phyloP scores from a whole-genome alignment of 352 stramenopile species.

The Hyaloperonospora brassicae region DNA sequence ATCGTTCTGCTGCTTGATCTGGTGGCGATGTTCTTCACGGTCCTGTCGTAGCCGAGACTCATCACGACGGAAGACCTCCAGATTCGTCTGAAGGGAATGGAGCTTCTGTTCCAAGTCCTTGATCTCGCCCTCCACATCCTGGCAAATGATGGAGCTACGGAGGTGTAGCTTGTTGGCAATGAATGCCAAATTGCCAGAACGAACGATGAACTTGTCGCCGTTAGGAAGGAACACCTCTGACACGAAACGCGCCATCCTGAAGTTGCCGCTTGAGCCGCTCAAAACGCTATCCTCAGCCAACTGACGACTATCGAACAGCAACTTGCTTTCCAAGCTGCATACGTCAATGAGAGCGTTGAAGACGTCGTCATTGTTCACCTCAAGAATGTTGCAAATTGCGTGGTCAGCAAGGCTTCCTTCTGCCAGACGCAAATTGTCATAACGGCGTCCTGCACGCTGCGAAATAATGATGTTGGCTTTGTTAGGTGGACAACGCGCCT shows the following conservation, averaged over 20 bases:
- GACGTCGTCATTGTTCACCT: constrained; percentile 65
- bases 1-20: constrained; percentile 44
- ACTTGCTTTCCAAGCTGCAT: constrained; percentile 66
- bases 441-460: constrained; percentile 41
- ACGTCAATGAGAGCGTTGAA: constrained; percentile 80
- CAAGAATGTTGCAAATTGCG: constrained; percentile 69
- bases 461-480: constrained; percentile 80
- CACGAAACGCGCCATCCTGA: constrained; percentile 57
- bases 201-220: constrained; percentile 74
- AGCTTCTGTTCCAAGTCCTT: constrained; percentile 47
- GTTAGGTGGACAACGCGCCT: constrained; percentile 52
- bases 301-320: constrained; percentile 59
- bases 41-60: constrained; percentile 39
- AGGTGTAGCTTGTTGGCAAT: constrained; percentile 64
- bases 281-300: constrained; percentile 47
- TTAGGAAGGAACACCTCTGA: constrained; percentile 61
- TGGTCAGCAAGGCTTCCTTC: constrained; percentile 44
- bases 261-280: constrained; percentile 44
- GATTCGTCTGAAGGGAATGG: constrained; percentile 38
- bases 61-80: constrained; percentile 45
- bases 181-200: constrained; percentile 66
- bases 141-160: constrained; percentile 64
- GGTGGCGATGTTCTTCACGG: constrained; percentile 33
- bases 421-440: constrained; percentile 47
- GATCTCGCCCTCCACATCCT: constrained; percentile 60